phyloP scores from a whole-genome alignment of 192 early-diverging fungal genomes.

The Chytriomyces sp. region DNA sequence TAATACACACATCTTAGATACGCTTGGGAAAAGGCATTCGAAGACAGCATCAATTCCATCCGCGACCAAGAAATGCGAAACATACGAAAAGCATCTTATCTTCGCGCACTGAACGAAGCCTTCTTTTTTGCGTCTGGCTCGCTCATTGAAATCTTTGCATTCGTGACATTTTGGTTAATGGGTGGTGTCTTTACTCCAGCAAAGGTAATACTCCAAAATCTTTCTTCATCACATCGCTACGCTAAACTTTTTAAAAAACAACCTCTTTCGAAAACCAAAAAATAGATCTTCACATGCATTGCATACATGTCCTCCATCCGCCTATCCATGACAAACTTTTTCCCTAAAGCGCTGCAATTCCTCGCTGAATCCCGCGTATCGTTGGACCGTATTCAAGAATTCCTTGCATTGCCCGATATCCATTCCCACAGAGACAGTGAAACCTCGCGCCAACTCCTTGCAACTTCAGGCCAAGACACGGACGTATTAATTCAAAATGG shows the following conservation, averaged over 20 bases:
- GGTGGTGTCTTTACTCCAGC: conserved; percentile 52
- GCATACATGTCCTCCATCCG: conserved; percentile 44
- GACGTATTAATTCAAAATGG: conserved; percentile 43
- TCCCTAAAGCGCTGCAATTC: conserved; percentile 56
- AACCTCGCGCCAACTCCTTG: not conserved
- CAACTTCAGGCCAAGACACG: conserved; percentile 16
- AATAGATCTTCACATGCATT: conserved; percentile 46
- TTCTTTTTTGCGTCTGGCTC: conserved; percentile 51
- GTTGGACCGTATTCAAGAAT: conserved; percentile 48
- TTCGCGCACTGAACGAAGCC: conserved; percentile 57
- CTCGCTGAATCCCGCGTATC: conserved; percentile 40
- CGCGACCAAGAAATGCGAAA: conserved; percentile 42
- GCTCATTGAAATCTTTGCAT: conserved; percentile 51
- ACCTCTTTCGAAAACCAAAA: not conserved
- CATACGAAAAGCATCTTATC: conserved; percentile 41
- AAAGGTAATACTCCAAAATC: conserved; percentile 35
- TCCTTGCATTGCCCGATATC: conserved; percentile 51
- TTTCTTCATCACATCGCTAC: conserved; percentile 5
- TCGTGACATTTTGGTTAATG: conserved; percentile 47
- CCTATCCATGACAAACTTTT: conserved; percentile 55
- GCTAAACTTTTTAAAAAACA: not conserved
- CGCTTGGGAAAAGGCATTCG: conserved; percentile 58
- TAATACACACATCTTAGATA: conserved; percentile 18
- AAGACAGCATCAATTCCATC: conserved; percentile 40
- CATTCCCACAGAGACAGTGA: not conserved